Evolutionary conservation across 1,284 basidiomycete genomes (phyloP).

Genomic region (Omphalotus olearius): DNA sequence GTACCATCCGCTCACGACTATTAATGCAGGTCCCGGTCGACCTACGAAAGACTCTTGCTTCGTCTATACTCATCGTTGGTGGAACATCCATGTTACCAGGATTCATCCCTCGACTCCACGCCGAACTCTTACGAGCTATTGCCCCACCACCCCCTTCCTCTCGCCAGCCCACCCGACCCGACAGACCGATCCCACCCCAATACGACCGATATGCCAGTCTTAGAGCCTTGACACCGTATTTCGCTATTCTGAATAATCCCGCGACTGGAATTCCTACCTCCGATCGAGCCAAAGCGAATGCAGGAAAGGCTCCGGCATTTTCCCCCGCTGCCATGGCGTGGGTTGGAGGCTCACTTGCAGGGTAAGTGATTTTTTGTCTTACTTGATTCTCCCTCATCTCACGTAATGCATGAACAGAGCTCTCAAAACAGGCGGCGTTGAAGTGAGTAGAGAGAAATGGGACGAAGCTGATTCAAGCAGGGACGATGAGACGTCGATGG

Average conservation of each 20-base stretch:
- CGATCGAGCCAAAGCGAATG: slow-evolving; percentile 47
- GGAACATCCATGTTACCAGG: slow-evolving; percentile 91
- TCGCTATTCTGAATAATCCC: slow-evolving; percentile 85
- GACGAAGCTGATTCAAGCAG: slow-evolving; percentile 58
- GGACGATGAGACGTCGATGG: slow-evolving; percentile 38
- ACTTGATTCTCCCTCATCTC: slow-evolving; percentile 10
- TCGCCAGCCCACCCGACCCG: slow-evolving; percentile 32
- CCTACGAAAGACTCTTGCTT: slow-evolving; percentile 75
- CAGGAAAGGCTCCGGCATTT: slow-evolving; percentile 84
- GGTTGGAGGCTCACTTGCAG: slow-evolving; percentile 92
- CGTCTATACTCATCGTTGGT: slow-evolving; percentile 81
- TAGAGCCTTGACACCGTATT: slow-evolving; percentile 61
- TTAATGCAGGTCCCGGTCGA: slow-evolving; percentile 77
- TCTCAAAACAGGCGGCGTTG: slow-evolving; percentile 80
- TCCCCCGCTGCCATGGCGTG: slow-evolving; percentile 76
- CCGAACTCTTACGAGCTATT: slow-evolving; percentile 66
- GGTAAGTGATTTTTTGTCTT: slow-evolving; percentile 45
- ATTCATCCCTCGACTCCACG: slow-evolving; percentile 82
- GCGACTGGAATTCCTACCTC: slow-evolving; percentile 39
- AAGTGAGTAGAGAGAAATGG: slow-evolving; percentile 81
- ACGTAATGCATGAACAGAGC: slow-evolving; percentile 28
- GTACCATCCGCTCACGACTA: slow-evolving; percentile 3
- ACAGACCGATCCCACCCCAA: slow-evolving; percentile 38
- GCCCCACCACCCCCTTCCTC: slow-evolving; percentile 34
- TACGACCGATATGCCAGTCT: slow-evolving; percentile 74